These are phyloP conservation scores for Quercus suber DNA, from an alignment of 306 rosid species.

Conservation along the genomic window DNA sequence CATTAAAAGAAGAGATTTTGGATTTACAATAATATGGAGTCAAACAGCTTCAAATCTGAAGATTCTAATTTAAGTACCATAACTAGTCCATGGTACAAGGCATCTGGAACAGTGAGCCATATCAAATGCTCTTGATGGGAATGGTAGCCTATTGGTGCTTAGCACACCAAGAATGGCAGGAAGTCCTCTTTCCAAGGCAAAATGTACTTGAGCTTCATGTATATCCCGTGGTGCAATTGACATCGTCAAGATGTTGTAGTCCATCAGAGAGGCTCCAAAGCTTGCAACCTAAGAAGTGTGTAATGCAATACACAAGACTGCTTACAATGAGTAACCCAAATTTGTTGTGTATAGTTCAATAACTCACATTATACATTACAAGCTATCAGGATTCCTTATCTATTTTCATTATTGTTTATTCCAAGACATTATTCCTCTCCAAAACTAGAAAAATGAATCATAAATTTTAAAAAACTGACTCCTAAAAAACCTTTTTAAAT, in stretches of 20 bases:
- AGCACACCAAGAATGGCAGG: constrained; percentile 63
- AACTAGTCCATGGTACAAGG: constrained; percentile 51
- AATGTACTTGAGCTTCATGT: constrained; percentile 51
- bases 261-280: constrained; percentile 50
- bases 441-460: neutral
- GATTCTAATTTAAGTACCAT: constrained; percentile 38
- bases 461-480: neutral
- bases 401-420: neutral
- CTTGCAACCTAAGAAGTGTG: constrained; percentile 51
- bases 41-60: neutral
- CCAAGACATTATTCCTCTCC: neutral
- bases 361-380: neutral
- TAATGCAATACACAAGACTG: neutral
- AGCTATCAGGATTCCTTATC: neutral
- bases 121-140: constrained; percentile 58
- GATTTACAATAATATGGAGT: neutral
- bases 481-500: neutral
- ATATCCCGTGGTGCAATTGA: constrained; percentile 58
- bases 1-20: neutral
- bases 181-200: constrained; percentile 66
- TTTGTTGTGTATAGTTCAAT: neutral
- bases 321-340: neutral
- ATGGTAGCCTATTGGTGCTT: constrained; percentile 49
- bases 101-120: constrained; percentile 70
- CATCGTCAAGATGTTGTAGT: constrained; percentile 49